These are phyloP conservation scores for Colletotrichum lindemuthianum DNA, from an alignment of 2,329 filamentous ascomycete genomes.

Conservation along the genomic window DNA sequence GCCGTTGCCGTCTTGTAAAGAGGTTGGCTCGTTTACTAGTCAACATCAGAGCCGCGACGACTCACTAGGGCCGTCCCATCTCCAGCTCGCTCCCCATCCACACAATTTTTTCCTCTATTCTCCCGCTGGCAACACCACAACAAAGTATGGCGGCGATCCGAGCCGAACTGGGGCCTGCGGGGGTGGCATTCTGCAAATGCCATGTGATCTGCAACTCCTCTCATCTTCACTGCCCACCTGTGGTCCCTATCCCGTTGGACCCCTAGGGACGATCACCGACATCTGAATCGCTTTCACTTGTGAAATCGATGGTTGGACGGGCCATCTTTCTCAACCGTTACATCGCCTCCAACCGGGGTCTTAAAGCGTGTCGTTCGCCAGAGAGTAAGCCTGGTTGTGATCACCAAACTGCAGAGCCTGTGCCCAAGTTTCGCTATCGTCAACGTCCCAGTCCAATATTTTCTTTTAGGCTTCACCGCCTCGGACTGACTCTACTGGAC, in stretches of 20 bases:
- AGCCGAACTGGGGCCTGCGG: constrained; percentile 25
- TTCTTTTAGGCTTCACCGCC: neutral
- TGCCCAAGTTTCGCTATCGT: neutral
- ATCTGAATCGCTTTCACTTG: constrained; percentile 1
- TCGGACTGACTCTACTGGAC: neutral
- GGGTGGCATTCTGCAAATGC: constrained; percentile 30
- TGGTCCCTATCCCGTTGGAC: constrained; percentile 22
- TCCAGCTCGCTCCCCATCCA: neutral
- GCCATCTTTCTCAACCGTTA: no score
- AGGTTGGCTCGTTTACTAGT: constrained; percentile 1
- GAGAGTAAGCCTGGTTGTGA: no score
- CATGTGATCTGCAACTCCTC: constrained; percentile 30
- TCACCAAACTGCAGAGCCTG: no score
- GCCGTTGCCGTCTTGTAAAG: constrained; percentile 18
- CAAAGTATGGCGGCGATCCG: constrained; percentile 26
- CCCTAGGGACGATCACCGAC: constrained; percentile 29
- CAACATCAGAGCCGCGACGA: neutral
- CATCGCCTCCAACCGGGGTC: no score
- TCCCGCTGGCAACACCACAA: constrained; percentile 22
- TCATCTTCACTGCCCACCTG: constrained; percentile 15
- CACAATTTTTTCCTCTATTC: neutral
- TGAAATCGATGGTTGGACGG: neutral
- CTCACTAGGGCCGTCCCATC: neutral
- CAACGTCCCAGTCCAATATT: neutral
- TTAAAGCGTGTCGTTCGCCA: no score